Percentiles rank a stretch among this genome's conserved stretches.
Conservation (phyloP, 2,329 filamentous ascomycete species). For the Ustulina deusta region DNA sequence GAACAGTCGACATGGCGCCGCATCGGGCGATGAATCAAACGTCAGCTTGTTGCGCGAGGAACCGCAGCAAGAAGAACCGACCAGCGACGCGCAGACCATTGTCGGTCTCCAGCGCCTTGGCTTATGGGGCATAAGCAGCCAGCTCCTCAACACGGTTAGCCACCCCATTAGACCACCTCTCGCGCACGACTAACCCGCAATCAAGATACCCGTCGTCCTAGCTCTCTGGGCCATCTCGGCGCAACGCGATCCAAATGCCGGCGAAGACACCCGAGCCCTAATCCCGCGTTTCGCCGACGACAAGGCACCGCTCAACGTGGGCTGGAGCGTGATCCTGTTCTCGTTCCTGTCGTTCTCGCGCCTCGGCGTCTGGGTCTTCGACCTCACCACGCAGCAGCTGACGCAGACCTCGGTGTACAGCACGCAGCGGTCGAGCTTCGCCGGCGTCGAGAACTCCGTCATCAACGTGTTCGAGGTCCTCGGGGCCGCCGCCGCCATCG, state of each 20-base stretch:
- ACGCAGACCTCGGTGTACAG: slow-evolving; percentile 55
- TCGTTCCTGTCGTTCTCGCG: slow-evolving; percentile 57
- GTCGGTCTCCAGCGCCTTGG: slow-evolving; percentile 55
- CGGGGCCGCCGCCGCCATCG: slow-evolving; percentile 53
- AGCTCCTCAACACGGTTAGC: slow-evolving; percentile 56
- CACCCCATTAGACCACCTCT: neutral
- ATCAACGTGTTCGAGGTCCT: slow-evolving; percentile 56
- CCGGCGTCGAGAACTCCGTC: slow-evolving; percentile 57
- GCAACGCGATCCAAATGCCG: slow-evolving; percentile 33
- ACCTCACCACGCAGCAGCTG: slow-evolving; percentile 59
- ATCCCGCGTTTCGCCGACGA: slow-evolving; percentile 21
- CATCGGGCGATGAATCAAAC: slow-evolving; percentile 44
- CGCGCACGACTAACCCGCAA: slow-evolving; percentile 1
- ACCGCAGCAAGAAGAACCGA: slow-evolving; percentile 26
- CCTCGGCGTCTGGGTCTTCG: slow-evolving; percentile 59
- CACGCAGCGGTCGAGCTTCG: slow-evolving; percentile 55
- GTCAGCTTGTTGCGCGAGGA: slow-evolving; percentile 28
- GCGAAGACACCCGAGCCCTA: slow-evolving; percentile 28
- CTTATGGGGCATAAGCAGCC: slow-evolving; percentile 57
- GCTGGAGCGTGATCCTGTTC: slow-evolving; percentile 53
- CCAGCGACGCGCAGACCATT: slow-evolving; percentile 42
- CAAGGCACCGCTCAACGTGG: slow-evolving; percentile 36
- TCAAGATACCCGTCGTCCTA: slow-evolving; percentile 54
- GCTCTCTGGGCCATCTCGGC: slow-evolving; percentile 51
- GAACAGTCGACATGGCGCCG: slow-evolving; percentile 39